phyloP scores from a whole-genome alignment of 2,329 filamentous ascomycete species.

The Xylaria hypoxylon region DNA sequence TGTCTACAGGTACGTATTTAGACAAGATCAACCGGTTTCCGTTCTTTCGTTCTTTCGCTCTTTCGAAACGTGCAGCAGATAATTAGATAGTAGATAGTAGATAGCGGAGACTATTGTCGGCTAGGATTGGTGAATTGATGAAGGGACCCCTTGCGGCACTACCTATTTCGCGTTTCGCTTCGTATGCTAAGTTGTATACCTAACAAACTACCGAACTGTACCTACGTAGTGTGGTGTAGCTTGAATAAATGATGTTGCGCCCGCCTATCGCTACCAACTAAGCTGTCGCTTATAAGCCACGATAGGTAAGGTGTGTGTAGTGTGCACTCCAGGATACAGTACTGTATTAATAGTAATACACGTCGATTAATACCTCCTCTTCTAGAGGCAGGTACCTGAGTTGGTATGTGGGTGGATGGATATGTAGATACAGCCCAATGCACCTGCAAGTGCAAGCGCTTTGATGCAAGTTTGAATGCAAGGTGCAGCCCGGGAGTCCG shows the following conservation, averaged over 20 bases:
- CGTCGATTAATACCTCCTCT: neutral
- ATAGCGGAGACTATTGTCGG: conserved; percentile 2
- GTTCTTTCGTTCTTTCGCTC: conserved; percentile 6
- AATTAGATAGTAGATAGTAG: too few species aligned
- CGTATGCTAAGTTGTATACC: neutral
- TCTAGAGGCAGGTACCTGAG: conserved; percentile 7
- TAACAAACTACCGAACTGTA: neutral
- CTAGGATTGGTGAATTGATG: conserved; percentile 22
- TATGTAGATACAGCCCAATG: conserved; percentile 4
- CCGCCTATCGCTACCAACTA: conserved; percentile 13
- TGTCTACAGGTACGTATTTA: neutral
- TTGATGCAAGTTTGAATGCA: conserved; percentile 31
- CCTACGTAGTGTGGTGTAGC: neutral
- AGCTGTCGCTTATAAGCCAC: conserved; percentile 7
- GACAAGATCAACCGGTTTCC: conserved; percentile 17
- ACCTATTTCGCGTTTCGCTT: neutral
- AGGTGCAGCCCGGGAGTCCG: conserved; percentile 15
- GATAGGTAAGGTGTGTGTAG: conserved; percentile 2
- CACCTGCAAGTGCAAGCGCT: conserved; percentile 25
- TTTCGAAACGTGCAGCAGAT: conserved; percentile 17
- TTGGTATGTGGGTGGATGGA: neutral
- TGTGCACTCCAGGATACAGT: neutral
- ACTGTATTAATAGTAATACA: neutral
- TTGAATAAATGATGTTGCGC: conserved; percentile 7
- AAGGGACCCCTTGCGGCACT: conserved; percentile 17